Percentiles rank a stretch among this genome's conserved stretches.
Evolutionary conservation across 2,329 filamentous ascomycete species (phyloP).

Genomic region (Esteya vermicola): DNA sequence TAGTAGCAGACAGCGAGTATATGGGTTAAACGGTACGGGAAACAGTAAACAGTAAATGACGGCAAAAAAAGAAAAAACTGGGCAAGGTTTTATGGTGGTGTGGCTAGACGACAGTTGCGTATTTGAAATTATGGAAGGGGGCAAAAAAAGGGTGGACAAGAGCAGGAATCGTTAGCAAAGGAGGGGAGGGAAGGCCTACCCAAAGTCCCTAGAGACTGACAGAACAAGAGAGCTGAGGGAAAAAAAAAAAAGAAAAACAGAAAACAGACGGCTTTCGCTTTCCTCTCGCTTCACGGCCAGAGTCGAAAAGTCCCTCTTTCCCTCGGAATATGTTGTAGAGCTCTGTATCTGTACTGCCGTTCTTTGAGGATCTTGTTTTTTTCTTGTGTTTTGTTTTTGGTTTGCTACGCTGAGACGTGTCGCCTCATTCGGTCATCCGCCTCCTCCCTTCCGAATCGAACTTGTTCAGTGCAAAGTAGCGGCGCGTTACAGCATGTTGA

Average conservation of each 20-base stretch:
- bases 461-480: neutral
- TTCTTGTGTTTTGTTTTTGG: neutral
- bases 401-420: slow-evolving; percentile 1
- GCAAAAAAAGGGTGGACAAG: neutral
- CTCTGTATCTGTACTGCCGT: neutral
- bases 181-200: neutral
- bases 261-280: neutral
- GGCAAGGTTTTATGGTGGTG: too few species aligned
- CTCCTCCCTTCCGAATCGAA: neutral
- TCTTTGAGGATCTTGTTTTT: neutral
- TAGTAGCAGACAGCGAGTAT: neutral
- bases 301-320: too few species aligned
- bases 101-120: too few species aligned
- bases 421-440: slow-evolving; percentile 1
- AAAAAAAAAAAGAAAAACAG: neutral
- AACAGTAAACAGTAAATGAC: too few species aligned
- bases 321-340: too few species aligned
- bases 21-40: neutral
- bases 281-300: too few species aligned
- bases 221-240: neutral
- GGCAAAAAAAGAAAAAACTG: too few species aligned
- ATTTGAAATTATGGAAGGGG: too few species aligned
- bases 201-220: too few species aligned
- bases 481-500: neutral
- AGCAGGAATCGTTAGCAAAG: too few species aligned